Percentiles rank a stretch among this genome's conserved stretches.
phyloP scores from a whole-genome alignment of 129 eudicot species.

The Cynara cardunculus region DNA sequence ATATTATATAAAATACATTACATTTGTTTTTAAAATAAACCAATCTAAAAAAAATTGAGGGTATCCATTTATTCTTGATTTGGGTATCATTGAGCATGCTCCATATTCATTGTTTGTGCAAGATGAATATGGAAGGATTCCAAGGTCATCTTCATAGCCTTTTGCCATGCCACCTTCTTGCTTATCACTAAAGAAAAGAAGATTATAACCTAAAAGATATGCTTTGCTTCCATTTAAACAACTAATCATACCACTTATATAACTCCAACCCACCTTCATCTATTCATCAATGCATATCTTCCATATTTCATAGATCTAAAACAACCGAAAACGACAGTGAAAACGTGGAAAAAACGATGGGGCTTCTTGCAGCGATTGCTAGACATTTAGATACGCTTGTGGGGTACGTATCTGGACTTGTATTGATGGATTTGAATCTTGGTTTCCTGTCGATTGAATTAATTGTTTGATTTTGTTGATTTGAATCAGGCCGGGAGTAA shows the following conservation, averaged over 20 bases:
- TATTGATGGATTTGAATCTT: not conserved
- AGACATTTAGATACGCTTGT: conserved; percentile 42
- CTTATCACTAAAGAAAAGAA: conserved; percentile 41
- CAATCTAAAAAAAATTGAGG: not conserved
- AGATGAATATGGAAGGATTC: conserved; percentile 20
- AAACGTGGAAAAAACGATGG: conserved; percentile 29
- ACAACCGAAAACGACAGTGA: not conserved
- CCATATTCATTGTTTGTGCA: conserved; percentile 12
- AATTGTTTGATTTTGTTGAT: conserved; percentile 16
- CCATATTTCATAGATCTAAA: not conserved
- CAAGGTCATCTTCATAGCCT: conserved; percentile 25
- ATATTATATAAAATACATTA: not conserved
- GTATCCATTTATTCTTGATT: not conserved
- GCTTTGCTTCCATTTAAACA: conserved; percentile 37
- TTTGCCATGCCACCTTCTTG: conserved; percentile 26
- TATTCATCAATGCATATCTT: not conserved
- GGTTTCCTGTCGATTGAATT: not conserved
- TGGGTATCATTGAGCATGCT: conserved; percentile 29
- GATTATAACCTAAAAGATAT: conserved; percentile 37
- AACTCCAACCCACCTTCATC: conserved; percentile 2
- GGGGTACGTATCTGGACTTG: conserved; percentile 33
- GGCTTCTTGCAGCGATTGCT: conserved; percentile 52
- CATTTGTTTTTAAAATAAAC: not conserved
- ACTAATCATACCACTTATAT: conserved; percentile 17
- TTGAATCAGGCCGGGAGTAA: conserved; percentile 74